A percentile compares a stretch with the other conserved stretches of the same genome.
Conservation (phyloP, 768 basidiomycete species). For the Solioccasus polychromus region DNA sequence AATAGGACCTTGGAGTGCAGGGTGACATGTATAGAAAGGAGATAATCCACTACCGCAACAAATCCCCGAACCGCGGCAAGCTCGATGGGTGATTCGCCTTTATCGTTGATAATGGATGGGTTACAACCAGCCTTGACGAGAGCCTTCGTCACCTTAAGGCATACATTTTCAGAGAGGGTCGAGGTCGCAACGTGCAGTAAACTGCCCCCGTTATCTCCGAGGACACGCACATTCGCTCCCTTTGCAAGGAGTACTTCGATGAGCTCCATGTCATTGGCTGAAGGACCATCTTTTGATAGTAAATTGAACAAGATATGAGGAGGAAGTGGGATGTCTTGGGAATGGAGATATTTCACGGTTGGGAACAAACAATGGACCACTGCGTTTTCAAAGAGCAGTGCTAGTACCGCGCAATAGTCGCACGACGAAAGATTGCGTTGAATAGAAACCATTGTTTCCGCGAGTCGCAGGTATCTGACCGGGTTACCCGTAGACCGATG, state of each 20-base stretch:
- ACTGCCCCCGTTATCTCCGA: background rate
- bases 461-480: too few relatives aligned
- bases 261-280: too few relatives aligned
- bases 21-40: background rate
- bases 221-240: background rate
- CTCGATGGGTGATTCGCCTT: background rate
- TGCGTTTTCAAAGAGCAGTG: background rate
- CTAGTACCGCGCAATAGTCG: background rate
- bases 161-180: background rate
- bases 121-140: background rate
- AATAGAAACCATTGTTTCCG: too few relatives aligned
- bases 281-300: too few relatives aligned
- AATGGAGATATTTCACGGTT: background rate
- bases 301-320: background rate
- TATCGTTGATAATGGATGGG: background rate
- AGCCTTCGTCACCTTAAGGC: background rate
- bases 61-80: background rate
- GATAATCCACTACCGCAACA: background rate
- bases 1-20: background rate
- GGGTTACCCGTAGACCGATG: too few relatives aligned
- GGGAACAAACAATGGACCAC: background rate
- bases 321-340: background rate
- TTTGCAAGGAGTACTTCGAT: background rate
- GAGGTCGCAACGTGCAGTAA: background rate
- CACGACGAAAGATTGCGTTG: too few relatives aligned